Base-by-base conservation (phyloP, 371 early-diverging fungal genomes). In the Capniomyces stellatus region DNA sequence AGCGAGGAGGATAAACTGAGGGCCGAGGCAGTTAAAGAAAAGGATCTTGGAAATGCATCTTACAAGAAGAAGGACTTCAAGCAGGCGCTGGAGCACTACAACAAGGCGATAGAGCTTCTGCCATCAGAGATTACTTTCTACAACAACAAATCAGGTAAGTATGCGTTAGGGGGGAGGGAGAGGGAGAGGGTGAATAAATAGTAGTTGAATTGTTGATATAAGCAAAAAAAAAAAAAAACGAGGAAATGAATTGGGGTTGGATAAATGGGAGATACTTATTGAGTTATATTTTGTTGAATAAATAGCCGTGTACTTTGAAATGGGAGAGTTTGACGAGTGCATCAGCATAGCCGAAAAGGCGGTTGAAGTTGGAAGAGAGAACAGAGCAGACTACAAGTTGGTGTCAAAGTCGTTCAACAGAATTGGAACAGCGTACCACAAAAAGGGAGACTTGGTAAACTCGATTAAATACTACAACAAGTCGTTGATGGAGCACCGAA, bases 61-160 rank as follows among this genome's bases (percentile, higher is more conserved):
- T 98, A 95, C 75, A 98, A 96, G 77, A 83, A 89, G 64, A 79
- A 87, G 51, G 66, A 88, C 46, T 95, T 97, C 67, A 87, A 86
- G 15, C 75, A 78, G 55, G 97, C 98, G 10, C 64, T 97, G 48
- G 66, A 69, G 42, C 84, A 89, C 65, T 98, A 98, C 67, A 69
- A 75, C 66, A 81, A 82, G 68, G 98, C 98, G n/a, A 89, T 77
- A 67, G 85, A 83, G 57, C 69, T 89, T 58, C 89, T 93, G 65
- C 60, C 76, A 50, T 81, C 86, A 58, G 89, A 96, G 62, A 72
- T 92, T 46, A 84, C 92, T 29, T 79, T 93, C 55, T 75, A 89
- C 66, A 92, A 89, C 57, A 97, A 97, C 81, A 94, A 92, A 66
- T 79, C 89, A n/a, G n/a, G n/a, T n/a, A n/a, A n/a, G n/a, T n/a